Evolutionary conservation across 1,284 basidiomycete genomes (phyloP).

Genomic region (Ustilago loliicola): DNA sequence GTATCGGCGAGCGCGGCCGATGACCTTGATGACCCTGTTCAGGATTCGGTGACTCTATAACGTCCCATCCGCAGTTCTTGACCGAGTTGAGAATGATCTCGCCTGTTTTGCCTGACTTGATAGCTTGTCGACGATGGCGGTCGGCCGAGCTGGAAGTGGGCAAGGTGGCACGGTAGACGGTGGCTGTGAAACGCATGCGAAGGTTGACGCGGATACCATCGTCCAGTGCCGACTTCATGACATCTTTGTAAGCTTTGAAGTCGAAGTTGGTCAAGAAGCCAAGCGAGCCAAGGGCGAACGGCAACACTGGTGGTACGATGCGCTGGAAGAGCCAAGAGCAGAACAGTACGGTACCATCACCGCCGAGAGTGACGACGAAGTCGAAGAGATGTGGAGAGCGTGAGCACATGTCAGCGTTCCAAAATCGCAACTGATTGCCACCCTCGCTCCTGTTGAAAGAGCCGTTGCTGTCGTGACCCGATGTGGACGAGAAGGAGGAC

Average conservation of each 20-base stretch:
- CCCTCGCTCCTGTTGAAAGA: conserved; percentile 74
- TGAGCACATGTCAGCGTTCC: conserved; percentile 97
- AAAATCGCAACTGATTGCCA: conserved; percentile 84
- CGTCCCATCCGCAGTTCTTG: conserved; percentile 65
- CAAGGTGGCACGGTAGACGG: conserved; percentile 78
- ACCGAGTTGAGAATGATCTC: conserved; percentile 67
- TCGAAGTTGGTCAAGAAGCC: conserved; percentile 99
- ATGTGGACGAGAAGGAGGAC: conserved; percentile 43
- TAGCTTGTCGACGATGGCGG: conserved; percentile 58
- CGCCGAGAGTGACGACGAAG: conserved; percentile 94
- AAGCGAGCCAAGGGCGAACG: conserved; percentile 97
- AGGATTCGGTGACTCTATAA: conserved; percentile 56
- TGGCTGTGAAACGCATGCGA: conserved; percentile 99
- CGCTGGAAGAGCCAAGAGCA: conserved; percentile 99
- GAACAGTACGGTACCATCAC: conserved; percentile 98
- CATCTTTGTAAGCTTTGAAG: conserved; percentile 86
- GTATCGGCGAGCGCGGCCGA: conserved; percentile 23
- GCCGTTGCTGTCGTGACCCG: conserved; percentile 34
- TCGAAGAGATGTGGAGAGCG: conserved; percentile 93
- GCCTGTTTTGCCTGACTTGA: conserved; percentile 65
- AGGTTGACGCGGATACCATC: conserved; percentile 96
- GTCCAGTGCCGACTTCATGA: conserved; percentile 91
- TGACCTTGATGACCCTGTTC: conserved; percentile 16
- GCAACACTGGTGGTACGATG: conserved; percentile 95
- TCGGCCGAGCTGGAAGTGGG: conserved; percentile 48